Conservation (phyloP, 257 asterid genomes). For the Solanum okadae region DNA sequence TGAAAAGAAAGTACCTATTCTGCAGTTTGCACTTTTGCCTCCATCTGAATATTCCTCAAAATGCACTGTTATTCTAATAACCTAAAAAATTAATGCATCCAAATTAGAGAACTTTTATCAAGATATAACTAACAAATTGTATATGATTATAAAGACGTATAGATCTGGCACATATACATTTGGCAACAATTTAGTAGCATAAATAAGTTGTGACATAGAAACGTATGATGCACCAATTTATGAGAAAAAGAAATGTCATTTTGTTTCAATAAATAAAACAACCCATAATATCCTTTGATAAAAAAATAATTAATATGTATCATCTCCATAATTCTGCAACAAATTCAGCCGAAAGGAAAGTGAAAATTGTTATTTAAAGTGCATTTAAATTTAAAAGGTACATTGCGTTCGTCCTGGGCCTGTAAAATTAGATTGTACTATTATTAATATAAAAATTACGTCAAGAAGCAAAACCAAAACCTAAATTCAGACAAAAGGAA, state of each 20-base stretch:
- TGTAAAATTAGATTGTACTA: not conserved
- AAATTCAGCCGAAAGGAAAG: not conserved
- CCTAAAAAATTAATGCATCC: not conserved
- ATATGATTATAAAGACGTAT: not conserved
- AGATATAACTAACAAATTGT: not conserved
- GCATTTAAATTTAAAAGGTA: not conserved
- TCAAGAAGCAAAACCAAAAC: not conserved
- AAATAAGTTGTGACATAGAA: not conserved
- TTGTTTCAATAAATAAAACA: not conserved
- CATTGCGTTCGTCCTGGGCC: not conserved
- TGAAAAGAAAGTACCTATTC: not conserved
- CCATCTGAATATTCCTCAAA: not conserved
- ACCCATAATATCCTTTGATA: not conserved
- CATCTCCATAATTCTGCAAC: not conserved
- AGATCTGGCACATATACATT: not conserved
- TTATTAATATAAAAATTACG: not conserved
- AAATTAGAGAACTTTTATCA: not conserved
- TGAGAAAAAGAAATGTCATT: not conserved
- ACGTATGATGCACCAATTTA: not conserved
- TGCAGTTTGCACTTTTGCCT: not conserved
- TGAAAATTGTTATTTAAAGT: not conserved
- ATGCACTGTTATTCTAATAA: not conserved
- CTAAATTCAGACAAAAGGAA: not conserved
- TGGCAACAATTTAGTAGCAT: not conserved
- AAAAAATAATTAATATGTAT: not conserved